Base-by-base conservation (phyloP, 331 rosid species). In the Rhamnella rubrinervis region DNA sequence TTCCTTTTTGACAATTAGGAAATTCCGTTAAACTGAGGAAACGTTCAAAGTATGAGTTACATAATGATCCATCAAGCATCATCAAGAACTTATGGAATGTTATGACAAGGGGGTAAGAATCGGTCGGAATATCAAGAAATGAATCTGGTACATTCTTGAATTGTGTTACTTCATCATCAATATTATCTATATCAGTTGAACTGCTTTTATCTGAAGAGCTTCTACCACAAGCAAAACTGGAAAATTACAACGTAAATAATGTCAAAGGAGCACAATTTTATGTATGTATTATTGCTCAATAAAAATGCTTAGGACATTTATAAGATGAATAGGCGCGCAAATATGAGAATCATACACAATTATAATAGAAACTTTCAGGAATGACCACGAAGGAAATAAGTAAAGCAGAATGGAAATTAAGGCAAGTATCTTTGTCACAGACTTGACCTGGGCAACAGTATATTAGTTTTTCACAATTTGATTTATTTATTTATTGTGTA, bases 41-140 rank as follows among this genome's bases (percentile, higher is more conserved):
- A 59, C 91, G 83, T 59, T 76, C 87, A 73, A 91, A 88, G 78
- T 71, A 91, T 8, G 97, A 88, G 68, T 78, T 77, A 28, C 84
- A 74, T 65, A 91, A 28, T 55, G 97, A 81, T 72, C 93, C 88
- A 78, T 91, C 96, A 51, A 91, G 91, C 97, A 91, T 91, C 91
- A 86, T 81, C 65, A 91, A 21, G 78, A 88, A 83, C 76, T 91
- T 86, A 25, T 81, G 82, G 78, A 91, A 88, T 44, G 97, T 83
- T 59, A 88, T 78, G 50, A 86, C 97, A 35, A 91, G 89, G 21
- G 97, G 97, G 66, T 78, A 91, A 6, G 79, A 80, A 11, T 52
- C 20, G 3, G 75, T 6, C 10, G 89, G 82, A 77, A 88, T 76
- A 78, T 80, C 65, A 8, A 71, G 14, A 25, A 91, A 85, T 0